Evolutionary conservation across 768 basidiomycete genomes (phyloP).

Genomic region (Tulasnella calospora): DNA sequence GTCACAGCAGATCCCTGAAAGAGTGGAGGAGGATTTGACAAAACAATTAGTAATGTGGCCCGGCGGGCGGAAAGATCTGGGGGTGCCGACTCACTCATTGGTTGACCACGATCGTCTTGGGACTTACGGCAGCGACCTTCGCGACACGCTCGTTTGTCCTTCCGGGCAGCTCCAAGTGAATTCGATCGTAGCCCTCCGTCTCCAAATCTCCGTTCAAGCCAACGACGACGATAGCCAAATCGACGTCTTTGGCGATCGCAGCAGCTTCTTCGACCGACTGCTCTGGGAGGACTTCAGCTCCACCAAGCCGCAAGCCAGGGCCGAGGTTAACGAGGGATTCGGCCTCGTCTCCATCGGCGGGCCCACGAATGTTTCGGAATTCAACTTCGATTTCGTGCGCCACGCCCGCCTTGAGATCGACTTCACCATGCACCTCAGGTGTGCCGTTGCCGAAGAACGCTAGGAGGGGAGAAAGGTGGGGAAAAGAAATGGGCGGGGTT

Average conservation of each 20-base stretch:
- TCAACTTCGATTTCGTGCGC: conserved; percentile 55
- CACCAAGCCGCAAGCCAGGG: conserved; percentile 32
- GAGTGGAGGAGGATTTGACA: background rate
- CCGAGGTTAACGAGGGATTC: background rate
- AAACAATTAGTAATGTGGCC: background rate
- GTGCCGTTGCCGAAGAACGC: conserved; percentile 60
- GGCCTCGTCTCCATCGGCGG: conserved; percentile 36
- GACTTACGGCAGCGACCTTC: conserved; percentile 50
- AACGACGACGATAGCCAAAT: conserved; percentile 33
- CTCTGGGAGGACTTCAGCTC: conserved; percentile 29
- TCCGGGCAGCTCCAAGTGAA: conserved; percentile 55
- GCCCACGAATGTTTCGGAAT: conserved; percentile 54
- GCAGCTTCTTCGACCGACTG: conserved; percentile 32
- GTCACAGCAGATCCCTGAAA: conserved; percentile 59
- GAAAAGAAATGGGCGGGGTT: conserved; percentile 35
- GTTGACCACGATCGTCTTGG: conserved; percentile 45
- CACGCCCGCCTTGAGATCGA: conserved; percentile 46
- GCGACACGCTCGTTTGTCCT: conserved; percentile 55
- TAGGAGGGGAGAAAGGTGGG: background rate
- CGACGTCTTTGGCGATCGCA: conserved; percentile 30
- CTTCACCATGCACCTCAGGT: conserved; percentile 48
- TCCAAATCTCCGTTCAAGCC: conserved; percentile 51
- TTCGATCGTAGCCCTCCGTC: conserved; percentile 68
- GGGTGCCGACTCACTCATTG: conserved; percentile 48
- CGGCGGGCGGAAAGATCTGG: background rate